Evolutionary conservation across 1,139 yeast genomes (phyloP), one percentile per base, ranked within the genome.

Genomic region (Nakaseomyces delphensis): DNA sequence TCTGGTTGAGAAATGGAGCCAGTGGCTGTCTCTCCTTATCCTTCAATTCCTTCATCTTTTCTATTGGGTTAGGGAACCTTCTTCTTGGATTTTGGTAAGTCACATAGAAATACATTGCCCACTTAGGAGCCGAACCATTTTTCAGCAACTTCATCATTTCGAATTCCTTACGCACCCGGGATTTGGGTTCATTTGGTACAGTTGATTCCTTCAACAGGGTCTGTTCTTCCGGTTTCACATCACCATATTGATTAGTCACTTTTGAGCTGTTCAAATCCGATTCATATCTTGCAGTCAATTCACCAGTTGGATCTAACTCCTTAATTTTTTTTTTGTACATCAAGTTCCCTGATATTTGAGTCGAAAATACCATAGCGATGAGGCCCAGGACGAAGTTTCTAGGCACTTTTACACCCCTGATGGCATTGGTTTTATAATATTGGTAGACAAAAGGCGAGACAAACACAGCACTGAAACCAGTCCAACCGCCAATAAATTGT

Each of bases 21-120:
- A 40, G 39, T 4, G 18, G 43, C 20, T 28, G 44, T 3, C 39
- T 47, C 28, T 53, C 52, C 16, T 45, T 38, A 10, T 46, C 48
- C 15, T 53, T 50, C 40, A 56, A 51, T 13, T 63, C 60, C 25
- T 59, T 51, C 37, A 60, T 38, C 41, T 55, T 51, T 2, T 50
- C 51, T 47, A 55, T 54, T 24, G 71, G 71, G 45, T 67, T 65
- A 18, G 66, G 66, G 46, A 67, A 54, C 36, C 63, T 52, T 42
- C 62, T 61, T 18, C 58, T 64, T 1, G 70, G 68, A 41, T 66
- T 62, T 16, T 59, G 59, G 38, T 53, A 55, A 0, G 70, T 66
- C 42, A 58, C 41, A 38, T 57, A 54, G 46, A 64, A 67, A 44
- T 67, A 67, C 38, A 58, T 48, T 42, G 65, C 59, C 70, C 70